phyloP scores from a whole-genome alignment of 306 rosid genomes.

The Cucurbita moschata region DNA sequence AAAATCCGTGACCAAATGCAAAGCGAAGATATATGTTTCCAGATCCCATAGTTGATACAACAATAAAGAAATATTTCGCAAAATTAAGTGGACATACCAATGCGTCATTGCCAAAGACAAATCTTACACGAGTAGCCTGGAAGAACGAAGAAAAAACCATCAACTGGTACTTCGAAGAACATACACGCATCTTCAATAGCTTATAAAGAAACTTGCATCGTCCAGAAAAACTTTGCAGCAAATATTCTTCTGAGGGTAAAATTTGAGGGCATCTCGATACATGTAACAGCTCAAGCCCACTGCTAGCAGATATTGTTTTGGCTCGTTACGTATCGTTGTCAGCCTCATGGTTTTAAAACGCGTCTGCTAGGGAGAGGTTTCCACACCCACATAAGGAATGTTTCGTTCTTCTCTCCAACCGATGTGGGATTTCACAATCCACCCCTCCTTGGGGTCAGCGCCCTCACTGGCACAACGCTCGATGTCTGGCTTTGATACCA shows the following conservation, averaged over 20 bases:
- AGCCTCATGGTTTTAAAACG: no score
- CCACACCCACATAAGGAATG: no score
- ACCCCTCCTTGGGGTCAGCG: no score
- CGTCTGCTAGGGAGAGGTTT: no score
- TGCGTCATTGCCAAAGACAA: constrained; percentile 69
- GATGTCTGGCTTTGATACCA: no score
- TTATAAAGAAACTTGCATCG: not conserved
- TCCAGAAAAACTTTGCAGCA: not conserved
- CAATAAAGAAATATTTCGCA: not conserved
- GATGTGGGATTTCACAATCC: no score
- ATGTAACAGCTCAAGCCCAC: not conserved
- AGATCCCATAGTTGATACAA: not conserved
- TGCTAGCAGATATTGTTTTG: no score
- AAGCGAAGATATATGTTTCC: not conserved
- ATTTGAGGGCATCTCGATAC: not conserved
- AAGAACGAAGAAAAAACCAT: constrained; percentile 11
- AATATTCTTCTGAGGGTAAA: not conserved
- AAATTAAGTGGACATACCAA: constrained; percentile 51
- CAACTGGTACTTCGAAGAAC: not conserved
- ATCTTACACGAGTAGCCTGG: constrained; percentile 83
- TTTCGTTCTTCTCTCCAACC: no score
- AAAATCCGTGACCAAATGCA: not conserved
- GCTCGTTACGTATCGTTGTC: no score
- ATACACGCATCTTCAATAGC: not conserved
- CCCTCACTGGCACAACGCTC: no score